phyloP scores from a whole-genome alignment of 257 asterid species.

The Solanum ossicruentum region DNA sequence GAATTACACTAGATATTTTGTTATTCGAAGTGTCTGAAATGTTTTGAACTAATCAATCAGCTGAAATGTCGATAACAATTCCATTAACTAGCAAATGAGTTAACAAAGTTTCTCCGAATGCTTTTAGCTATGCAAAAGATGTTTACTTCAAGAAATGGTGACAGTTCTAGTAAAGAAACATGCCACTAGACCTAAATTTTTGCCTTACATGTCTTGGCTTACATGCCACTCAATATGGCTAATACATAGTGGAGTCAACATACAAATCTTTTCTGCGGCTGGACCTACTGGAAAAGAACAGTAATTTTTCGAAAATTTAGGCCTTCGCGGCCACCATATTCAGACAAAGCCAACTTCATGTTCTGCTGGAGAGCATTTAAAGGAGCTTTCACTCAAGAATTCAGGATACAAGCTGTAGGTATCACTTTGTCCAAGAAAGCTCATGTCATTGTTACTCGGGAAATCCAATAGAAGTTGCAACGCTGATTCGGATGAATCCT shows the following conservation, averaged over 20 bases:
- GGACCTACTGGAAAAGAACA: slow-evolving; percentile 8
- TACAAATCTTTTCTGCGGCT: neutral
- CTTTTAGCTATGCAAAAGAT: neutral
- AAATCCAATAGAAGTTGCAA: slow-evolving; percentile 70
- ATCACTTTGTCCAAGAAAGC: slow-evolving; percentile 51
- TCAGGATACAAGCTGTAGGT: slow-evolving; percentile 17
- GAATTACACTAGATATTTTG: neutral
- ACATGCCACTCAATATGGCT: neutral
- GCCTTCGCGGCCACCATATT: neutral
- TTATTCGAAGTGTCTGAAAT: neutral
- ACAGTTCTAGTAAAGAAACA: neutral
- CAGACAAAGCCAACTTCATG: slow-evolving; percentile 4
- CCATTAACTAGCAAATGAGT: neutral
- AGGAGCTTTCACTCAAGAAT: slow-evolving; percentile 4
- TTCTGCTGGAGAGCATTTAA: neutral
- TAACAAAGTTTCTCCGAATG: neutral
- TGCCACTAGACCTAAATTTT: neutral
- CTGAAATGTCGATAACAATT: neutral
- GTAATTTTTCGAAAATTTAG: neutral
- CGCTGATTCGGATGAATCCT: slow-evolving; percentile 77
- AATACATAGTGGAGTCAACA: neutral
- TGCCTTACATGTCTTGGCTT: neutral
- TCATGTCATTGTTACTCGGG: slow-evolving; percentile 66
- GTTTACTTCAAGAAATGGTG: neutral
- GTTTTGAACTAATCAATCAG: neutral